These are phyloP conservation scores for Alternaria infectoria DNA, from an alignment of 2,329 filamentous ascomycete species.

Conservation along the genomic window DNA sequence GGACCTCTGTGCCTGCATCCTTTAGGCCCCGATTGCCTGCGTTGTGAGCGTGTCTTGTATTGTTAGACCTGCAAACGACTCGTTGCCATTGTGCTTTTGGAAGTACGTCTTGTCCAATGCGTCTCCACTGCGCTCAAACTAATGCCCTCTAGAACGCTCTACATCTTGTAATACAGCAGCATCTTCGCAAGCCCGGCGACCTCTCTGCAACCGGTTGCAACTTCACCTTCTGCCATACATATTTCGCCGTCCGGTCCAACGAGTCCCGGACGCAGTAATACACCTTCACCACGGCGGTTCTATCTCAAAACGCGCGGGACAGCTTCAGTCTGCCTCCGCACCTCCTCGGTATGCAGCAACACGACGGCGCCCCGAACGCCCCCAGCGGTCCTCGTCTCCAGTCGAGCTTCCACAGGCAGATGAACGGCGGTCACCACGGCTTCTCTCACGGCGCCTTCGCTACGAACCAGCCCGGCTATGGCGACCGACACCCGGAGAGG, in stretches of 20 bases:
- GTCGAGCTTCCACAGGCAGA: constrained; percentile 76
- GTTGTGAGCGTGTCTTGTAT: constrained; percentile 22
- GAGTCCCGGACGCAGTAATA: constrained; percentile 63
- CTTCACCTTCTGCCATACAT: constrained; percentile 45
- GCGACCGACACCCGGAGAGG: constrained; percentile 83
- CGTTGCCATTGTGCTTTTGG: constrained; percentile 30
- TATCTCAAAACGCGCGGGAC: constrained; percentile 81
- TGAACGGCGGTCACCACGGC: constrained; percentile 72
- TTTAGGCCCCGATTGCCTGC: constrained; percentile 6
- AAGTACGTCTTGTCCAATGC: neutral
- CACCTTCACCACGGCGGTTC: constrained; percentile 78
- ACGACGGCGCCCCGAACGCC: constrained; percentile 69
- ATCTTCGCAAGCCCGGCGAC: constrained; percentile 33
- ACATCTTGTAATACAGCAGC: constrained; percentile 39
- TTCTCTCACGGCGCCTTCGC: constrained; percentile 93
- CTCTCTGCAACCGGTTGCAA: constrained; percentile 34
- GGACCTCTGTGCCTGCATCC: constrained; percentile 5
- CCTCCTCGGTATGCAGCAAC: constrained; percentile 90
- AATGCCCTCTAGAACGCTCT: constrained; percentile 28
- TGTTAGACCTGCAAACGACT: constrained; percentile 23
- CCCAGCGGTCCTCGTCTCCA: constrained; percentile 62
- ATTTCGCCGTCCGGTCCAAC: constrained; percentile 49
- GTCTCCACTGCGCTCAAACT: constrained; percentile 2
- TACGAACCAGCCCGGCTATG: constrained; percentile 81
- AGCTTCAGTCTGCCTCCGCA: constrained; percentile 82